Evolutionary conservation across 176 grass and related monocot genomes (phyloP).

Genomic region (Themeda triandra): DNA sequence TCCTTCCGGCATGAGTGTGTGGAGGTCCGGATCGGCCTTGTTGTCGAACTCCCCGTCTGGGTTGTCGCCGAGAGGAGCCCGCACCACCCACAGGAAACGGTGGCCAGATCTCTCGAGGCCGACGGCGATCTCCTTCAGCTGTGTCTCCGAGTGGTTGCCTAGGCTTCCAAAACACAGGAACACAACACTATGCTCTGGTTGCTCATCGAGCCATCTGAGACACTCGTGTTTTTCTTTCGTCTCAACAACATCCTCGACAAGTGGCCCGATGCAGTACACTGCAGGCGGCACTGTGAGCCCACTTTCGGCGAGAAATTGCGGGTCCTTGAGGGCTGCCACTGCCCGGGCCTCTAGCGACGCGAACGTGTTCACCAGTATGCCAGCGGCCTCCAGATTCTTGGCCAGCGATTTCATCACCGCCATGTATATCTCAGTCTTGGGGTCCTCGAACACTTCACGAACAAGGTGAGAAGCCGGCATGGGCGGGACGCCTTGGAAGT

Average conservation of each 20-base stretch:
- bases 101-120: conserved; percentile 49
- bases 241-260: neutral
- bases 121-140: conserved; percentile 37
- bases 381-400: neutral
- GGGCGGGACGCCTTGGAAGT: conserved; percentile 31
- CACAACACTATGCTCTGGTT: conserved; percentile 42
- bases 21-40: neutral
- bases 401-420: neutral
- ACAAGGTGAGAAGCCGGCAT: conserved; percentile 34
- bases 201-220: conserved; percentile 47
- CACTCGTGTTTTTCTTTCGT: conserved; percentile 11
- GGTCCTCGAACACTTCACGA: neutral
- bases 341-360: neutral
- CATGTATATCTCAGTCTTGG: neutral
- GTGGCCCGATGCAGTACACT: conserved; percentile 25
- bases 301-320: neutral
- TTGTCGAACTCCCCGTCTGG: neutral
- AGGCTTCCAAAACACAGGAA: conserved; percentile 58
- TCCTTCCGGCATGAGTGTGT: neutral
- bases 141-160: neutral
- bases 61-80: neutral
- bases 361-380: conserved; percentile 34
- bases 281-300: neutral
- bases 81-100: conserved; percentile 46
- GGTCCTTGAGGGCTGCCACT: neutral